Percentiles rank a stretch among this genome's conserved stretches.
phyloP scores from a whole-genome alignment of 139 green algal species.

The Parachlorella kessleri region DNA sequence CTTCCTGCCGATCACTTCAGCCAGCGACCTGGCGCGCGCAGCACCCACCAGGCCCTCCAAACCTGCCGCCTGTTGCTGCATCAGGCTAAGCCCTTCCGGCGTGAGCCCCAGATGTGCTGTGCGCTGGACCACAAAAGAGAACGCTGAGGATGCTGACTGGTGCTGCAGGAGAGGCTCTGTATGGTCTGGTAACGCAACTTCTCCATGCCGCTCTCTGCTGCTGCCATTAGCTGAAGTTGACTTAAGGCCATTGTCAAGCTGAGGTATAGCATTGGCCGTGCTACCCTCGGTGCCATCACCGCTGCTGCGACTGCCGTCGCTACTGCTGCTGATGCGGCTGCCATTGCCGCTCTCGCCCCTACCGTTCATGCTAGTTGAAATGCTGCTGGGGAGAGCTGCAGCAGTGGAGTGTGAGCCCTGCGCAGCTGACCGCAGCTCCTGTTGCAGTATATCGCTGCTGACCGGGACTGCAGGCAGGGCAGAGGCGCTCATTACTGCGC shows the following conservation, averaged over 20 bases:
- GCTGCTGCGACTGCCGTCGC: too few species aligned
- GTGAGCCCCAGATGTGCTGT: slow-evolving; percentile 27
- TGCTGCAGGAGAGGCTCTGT: too few species aligned
- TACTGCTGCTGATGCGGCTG: slow-evolving; percentile 20
- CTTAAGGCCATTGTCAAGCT: too few species aligned
- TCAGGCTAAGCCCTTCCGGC: slow-evolving; percentile 31
- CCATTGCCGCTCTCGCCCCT: slow-evolving; percentile 13
- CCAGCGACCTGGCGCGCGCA: slow-evolving; percentile 13
- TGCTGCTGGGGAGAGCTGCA: not conserved
- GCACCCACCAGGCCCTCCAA: slow-evolving; percentile 36
- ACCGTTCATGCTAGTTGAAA: not conserved
- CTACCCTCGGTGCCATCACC: too few species aligned
- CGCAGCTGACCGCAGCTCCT: slow-evolving; percentile 13
- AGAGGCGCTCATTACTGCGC: too few species aligned
- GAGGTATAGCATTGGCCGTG: too few species aligned
- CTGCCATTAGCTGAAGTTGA: too few species aligned
- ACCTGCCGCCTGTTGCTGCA: slow-evolving; percentile 47
- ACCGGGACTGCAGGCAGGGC: too few species aligned
- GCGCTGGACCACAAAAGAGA: not conserved
- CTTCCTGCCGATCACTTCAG: slow-evolving; percentile 32
- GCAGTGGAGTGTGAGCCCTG: slow-evolving; percentile 2
- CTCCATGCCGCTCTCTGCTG: too few species aligned
- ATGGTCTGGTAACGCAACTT: too few species aligned
- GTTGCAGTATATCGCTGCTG: not conserved
- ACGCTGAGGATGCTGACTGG: too few species aligned